Evolutionary conservation across 1,284 basidiomycete species (phyloP).

Genomic region (Termitomyces sp.): DNA sequence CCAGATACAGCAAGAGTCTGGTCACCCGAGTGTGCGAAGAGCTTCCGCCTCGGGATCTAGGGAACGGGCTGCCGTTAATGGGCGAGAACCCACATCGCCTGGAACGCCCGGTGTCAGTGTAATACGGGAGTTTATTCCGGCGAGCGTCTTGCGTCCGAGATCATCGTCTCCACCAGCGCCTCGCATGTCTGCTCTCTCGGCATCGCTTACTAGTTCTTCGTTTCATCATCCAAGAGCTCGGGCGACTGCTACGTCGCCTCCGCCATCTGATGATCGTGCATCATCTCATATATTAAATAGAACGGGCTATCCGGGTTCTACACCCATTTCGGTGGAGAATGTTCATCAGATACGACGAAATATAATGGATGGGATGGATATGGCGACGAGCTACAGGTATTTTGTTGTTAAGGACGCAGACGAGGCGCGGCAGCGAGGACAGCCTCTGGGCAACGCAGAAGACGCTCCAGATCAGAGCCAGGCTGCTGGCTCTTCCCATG

Average conservation of each 20-base stretch:
- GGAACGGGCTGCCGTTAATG: slow-evolving; percentile 19
- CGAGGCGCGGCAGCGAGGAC: slow-evolving; percentile 31
- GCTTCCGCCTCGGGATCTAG: slow-evolving; percentile 20
- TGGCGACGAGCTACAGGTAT: slow-evolving; percentile 62
- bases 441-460: slow-evolving; percentile 18
- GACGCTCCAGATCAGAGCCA: slow-evolving; percentile 19
- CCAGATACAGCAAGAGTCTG: slow-evolving; percentile 39
- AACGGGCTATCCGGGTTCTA: slow-evolving; percentile 24
- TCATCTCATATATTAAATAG: slow-evolving; percentile 21
- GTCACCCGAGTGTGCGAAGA: slow-evolving; percentile 23
- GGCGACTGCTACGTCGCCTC: slow-evolving; percentile 22
- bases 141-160: slow-evolving; percentile 32
- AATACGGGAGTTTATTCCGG: slow-evolving; percentile 52
- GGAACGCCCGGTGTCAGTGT: slow-evolving; percentile 38
- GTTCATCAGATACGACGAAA: slow-evolving; percentile 49
- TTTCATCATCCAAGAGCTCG: slow-evolving; percentile 47
- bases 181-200: slow-evolving; percentile 59
- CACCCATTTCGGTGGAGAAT: slow-evolving; percentile 24
- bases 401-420: slow-evolving; percentile 59
- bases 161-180: slow-evolving; percentile 34
- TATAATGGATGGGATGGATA: slow-evolving; percentile 57
- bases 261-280: slow-evolving; percentile 17
- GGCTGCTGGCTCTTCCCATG: slow-evolving; percentile 17
- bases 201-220: slow-evolving; percentile 56
- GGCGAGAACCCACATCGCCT: slow-evolving; percentile 17